Evolutionary conservation across 192 early-diverging fungal species (phyloP).

Genomic region (Chytriomyces sp.): DNA sequence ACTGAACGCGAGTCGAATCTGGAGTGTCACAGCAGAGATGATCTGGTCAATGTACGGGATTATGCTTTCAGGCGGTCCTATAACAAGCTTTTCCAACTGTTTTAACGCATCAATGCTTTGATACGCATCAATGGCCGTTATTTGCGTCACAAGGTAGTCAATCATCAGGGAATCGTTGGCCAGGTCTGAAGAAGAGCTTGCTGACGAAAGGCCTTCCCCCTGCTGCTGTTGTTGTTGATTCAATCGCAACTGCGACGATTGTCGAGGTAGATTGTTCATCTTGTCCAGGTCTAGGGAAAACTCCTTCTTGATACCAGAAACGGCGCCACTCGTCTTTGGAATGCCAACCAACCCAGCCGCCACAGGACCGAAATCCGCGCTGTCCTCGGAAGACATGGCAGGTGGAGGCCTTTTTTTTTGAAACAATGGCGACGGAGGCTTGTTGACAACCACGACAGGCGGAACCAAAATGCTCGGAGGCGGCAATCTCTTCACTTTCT

Average conservation of each 20-base stretch:
- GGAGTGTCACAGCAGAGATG: conserved; percentile 71
- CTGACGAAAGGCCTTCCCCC: neutral
- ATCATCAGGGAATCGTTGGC: conserved; percentile 41
- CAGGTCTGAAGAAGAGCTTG: conserved; percentile 4
- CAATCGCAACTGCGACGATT: neutral
- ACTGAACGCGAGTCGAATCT: conserved; percentile 73
- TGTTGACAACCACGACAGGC: neutral
- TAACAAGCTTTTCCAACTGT: conserved; percentile 69
- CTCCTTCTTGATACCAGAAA: conserved; percentile 34
- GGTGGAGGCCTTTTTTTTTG: conserved; percentile 7
- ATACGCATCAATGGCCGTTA: conserved; percentile 63
- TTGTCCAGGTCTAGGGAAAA: conserved; percentile 46
- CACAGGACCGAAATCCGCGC: neutral
- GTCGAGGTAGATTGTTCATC: neutral
- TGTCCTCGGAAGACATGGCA: neutral
- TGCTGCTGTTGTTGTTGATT: neutral
- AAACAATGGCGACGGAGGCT: conserved; percentile 11
- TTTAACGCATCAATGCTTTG: conserved; percentile 76
- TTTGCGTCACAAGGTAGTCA: conserved; percentile 69
- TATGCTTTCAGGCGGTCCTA: conserved; percentile 52
- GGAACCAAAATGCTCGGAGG: neutral
- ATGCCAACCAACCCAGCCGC: conserved; percentile 32
- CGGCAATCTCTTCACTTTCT: conserved; percentile 68
- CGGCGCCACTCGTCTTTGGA: neutral
- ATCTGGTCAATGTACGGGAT: conserved; percentile 65